Evolutionary conservation across 371 early-diverging fungal species (phyloP), one percentile per base, ranked within the genome.

Genomic region (Choanephora cucurbitarum): DNA sequence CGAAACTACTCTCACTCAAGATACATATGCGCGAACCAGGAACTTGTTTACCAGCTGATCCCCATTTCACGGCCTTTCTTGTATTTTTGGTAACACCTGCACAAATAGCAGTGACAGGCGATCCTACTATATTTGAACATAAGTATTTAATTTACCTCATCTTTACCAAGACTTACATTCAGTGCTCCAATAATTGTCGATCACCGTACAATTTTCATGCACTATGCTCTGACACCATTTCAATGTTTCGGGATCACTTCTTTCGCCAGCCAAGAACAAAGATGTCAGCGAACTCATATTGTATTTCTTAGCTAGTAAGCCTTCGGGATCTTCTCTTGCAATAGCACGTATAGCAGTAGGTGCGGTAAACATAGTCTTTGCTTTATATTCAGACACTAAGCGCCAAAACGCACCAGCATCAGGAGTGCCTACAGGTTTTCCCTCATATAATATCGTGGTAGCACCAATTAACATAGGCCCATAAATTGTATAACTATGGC

Each of bases 121-220:
- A 75, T 1, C 79, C 79, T 44, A 69, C 70, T 68, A 37, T 15
- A 4, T 15, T 6, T 5, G 17, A 24, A 4, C n/a, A 31, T 17
- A 14, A 31, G 32, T 24, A 49, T 28, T 13, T 32, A 10, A 42
- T 33, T 11, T 46, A 39, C 18, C n/a, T 40, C 17, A 11, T 39
- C 32, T 10, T 28, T 31, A 5, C 11, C 14, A 19, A 41, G 24
- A 86, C 49, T 94, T 94, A 42, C 93, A 88, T 67, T 97, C 98
- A 1, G 98, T 97, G 49, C 94, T 92, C 96, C 96, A 97, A 72
- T 91, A 97, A 53, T 94, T 91, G 68, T 97, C 98, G 44, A 84
- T 80, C 0, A 84, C 81, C 7, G 72, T 73, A 21, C 72, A 76
- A 14, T 58, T 41, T 17, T 73, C 58, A 1, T 77, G 80, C 31